Evolutionary conservation across 2,329 filamentous ascomycete species (phyloP).

Genomic region (Fusarium sp.): DNA sequence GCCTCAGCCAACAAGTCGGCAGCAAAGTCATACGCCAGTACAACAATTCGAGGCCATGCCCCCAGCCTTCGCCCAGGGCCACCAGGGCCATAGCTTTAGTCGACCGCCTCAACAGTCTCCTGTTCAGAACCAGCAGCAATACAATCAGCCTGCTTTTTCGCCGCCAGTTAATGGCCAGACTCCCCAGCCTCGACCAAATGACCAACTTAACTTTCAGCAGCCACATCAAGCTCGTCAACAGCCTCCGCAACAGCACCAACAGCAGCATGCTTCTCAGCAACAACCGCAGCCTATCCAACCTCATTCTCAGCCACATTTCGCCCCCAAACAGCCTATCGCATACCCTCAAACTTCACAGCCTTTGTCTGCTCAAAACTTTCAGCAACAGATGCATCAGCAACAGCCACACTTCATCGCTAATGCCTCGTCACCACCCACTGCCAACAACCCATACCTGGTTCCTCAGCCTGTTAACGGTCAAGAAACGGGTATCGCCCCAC

Average conservation of each 20-base stretch:
- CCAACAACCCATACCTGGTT: constrained; percentile 40
- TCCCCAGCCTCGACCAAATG: constrained; percentile 42
- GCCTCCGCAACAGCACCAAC: constrained; percentile 29
- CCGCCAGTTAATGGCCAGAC: constrained; percentile 46
- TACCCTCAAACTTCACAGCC: constrained; percentile 36
- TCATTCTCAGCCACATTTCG: constrained; percentile 40
- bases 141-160: constrained; percentile 41
- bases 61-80: constrained; percentile 43
- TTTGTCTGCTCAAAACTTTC: constrained; percentile 34
- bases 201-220: constrained; percentile 41
- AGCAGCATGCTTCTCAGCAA: constrained; percentile 28
- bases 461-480: constrained; percentile 41
- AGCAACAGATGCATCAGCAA: constrained; percentile 43
- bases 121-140: constrained; percentile 47
- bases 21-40: constrained; percentile 51
- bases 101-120: constrained; percentile 49
- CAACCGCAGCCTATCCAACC: constrained; percentile 36
- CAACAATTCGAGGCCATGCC: constrained; percentile 50
- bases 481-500: constrained; percentile 37
- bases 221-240: constrained; percentile 43
- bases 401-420: constrained; percentile 30
- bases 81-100: constrained; percentile 45
- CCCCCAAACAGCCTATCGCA: constrained; percentile 36
- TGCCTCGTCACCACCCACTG: constrained; percentile 37
- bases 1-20: constrained; percentile 47